Percentiles rank a stretch among this genome's conserved stretches.
phyloP scores from a whole-genome alignment of 1,284 basidiomycete genomes.

The Thelephora terrestris region DNA sequence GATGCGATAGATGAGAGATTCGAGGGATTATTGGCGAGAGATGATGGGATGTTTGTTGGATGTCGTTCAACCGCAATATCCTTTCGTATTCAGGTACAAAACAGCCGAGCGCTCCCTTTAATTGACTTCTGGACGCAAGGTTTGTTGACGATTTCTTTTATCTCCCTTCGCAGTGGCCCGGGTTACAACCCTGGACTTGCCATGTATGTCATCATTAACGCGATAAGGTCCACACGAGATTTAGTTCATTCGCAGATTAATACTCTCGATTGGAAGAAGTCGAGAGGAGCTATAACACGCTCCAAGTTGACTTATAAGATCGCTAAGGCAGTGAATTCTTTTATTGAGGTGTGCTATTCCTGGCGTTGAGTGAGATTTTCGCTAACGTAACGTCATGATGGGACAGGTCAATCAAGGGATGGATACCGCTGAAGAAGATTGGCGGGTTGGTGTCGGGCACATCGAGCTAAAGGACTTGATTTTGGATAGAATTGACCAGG shows the following conservation, averaged over 20 bases:
- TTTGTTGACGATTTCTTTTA: background rate
- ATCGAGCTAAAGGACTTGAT: background rate
- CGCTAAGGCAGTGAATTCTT: background rate
- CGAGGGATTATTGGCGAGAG: background rate
- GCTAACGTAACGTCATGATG: background rate
- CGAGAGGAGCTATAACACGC: background rate
- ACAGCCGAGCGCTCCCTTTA: too few relatives aligned
- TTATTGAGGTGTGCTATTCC: background rate
- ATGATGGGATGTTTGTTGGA: background rate
- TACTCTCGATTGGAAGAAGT: background rate
- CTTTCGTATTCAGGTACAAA: background rate
- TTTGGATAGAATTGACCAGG: background rate
- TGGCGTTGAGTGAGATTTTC: background rate
- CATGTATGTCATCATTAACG: background rate
- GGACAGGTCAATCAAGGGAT: background rate
- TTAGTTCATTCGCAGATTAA: background rate
- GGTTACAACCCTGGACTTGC: background rate
- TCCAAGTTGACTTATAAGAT: background rate
- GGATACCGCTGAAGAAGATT: background rate
- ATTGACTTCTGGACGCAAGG: background rate
- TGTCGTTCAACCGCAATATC: background rate
- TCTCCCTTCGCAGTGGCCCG: background rate
- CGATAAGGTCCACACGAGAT: too few relatives aligned
- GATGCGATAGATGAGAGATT: background rate
- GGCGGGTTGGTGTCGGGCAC: background rate